A percentile compares a stretch with the other conserved stretches of the same genome.
These are phyloP conservation scores for Aquilaria sinensis DNA, from an alignment of 345 rosid species.

Conservation along the genomic window DNA sequence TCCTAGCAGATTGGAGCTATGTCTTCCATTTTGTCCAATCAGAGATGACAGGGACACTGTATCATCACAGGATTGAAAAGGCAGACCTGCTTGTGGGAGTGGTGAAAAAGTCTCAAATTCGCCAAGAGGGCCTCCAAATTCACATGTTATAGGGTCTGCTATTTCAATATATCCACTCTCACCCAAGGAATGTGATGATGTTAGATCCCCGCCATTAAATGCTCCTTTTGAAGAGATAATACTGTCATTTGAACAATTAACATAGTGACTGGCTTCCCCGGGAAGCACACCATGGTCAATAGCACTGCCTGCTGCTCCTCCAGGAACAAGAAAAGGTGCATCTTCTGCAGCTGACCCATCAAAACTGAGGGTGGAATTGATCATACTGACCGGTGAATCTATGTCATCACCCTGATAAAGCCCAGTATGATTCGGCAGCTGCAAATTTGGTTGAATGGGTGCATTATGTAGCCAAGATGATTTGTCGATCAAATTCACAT, in stretches of 20 bases:
- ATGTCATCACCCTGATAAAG: constrained; percentile 12
- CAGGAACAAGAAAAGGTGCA: constrained; percentile 19
- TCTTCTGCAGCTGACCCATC: constrained; percentile 20
- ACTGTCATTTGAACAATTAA: constrained; percentile 15
- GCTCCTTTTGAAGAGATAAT: constrained; percentile 11
- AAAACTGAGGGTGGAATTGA: constrained; percentile 15
- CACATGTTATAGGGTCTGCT: constrained; percentile 16
- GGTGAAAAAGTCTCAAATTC: constrained; percentile 25
- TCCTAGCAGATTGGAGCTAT: constrained; percentile 21
- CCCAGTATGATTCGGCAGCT: constrained; percentile 17
- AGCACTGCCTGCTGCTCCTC: background rate
- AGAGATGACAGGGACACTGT: constrained; percentile 20
- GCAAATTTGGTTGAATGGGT: constrained; percentile 1
- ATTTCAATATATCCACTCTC: constrained; percentile 10
- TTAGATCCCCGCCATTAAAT: constrained; percentile 21
- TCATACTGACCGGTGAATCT: constrained; percentile 16
- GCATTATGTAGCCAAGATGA: constrained; percentile 22
- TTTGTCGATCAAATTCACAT: constrained; percentile 22
- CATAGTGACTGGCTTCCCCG: constrained; percentile 7
- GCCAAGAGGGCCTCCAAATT: constrained; percentile 18
- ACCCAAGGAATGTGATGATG: constrained; percentile 15
- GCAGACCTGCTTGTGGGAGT: constrained; percentile 18
- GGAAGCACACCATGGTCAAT: no score
- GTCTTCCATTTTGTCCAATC: constrained; percentile 17
- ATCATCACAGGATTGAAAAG: constrained; percentile 19